Evolutionary conservation across 2,329 filamentous ascomycete genomes (phyloP), one percentile per base, ranked within the genome.

Genomic region (Cercospora canescens): DNA sequence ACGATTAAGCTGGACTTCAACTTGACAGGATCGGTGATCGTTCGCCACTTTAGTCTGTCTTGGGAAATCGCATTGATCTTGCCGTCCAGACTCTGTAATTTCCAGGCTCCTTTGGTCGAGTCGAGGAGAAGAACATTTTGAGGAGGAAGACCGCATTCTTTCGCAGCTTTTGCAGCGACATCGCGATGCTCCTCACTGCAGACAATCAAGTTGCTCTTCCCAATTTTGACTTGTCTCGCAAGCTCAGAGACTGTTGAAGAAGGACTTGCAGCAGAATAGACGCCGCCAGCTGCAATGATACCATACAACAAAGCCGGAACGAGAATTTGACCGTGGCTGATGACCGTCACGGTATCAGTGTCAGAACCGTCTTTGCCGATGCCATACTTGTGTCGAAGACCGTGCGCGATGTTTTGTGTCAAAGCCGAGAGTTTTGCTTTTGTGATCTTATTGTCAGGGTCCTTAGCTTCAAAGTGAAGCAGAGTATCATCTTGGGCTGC

Each of bases 241-340:
- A 89, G 75, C 28, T 89, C 87, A 2, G 77, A 71, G 0, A 81
- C 77, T 0, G 86, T 87, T 5, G 80, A 82, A 0, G 81, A 79
- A 0, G 85, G 79, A 55, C 81, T 84, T 0, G 85, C 85, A 5
- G 85, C 83, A 6, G 85, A 86, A 70, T 86, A 89, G 28, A 89
- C 81, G 18, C 86, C 87, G 1, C 84, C 86, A 2, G 86, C 86
- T 3, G 85, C 87, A 54, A 89, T 79, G 60, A 87, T 82, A 14
- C 83, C 84, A 68, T 82, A 88, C 71, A 87, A 86, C 1, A 87
- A 69, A 12, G 82, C 79, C 0, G 86, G 82, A 0, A 88, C 78
- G 5, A 87, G 78, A 54, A 83, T 82, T 69, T 88, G 84, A 1
- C 87, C 87, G 0, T 83, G 83, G 0, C 84, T 86, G 30, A 88